Evolutionary conservation across 768 basidiomycete species (phyloP), one percentile per base, ranked within the genome.

Genomic region (Pholiota microspora): DNA sequence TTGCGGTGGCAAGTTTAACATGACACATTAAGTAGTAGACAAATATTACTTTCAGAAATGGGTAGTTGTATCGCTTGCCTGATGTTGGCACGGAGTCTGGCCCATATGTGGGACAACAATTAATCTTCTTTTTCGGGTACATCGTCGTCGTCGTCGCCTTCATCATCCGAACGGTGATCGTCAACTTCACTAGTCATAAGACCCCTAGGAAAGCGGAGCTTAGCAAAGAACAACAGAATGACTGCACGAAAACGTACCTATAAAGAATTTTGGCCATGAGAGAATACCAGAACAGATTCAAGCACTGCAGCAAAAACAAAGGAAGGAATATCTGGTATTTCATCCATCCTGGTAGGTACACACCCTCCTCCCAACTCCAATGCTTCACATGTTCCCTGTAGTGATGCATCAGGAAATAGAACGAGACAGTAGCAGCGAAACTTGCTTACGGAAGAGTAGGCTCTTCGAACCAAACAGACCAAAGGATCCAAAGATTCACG

Each of bases 201-300:
- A 4, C 84, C 84, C 44, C 90, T 92, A 49, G 29, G 18, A 49
- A 13, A 47, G 3, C 45, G 68, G n/a, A n/a, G 27, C 64, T 52
- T 23, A 59, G 36, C 25, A 38, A 34, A n/a, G 16, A 56, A 28
- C 50, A 35, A 16, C 49, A 47, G 16, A 56, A n/a, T 31, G 38
- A 23, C 25, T 13, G 5, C 23, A 4, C 18, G n/a, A 27, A 7
- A 49, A 73, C 85, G 40, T 58, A 93, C 92, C 89, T 79, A 46
- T 79, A 69, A 13, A 88, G 75, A 49, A 96, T 88, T 51, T 92
- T 84, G 67, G 81, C 70, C 68, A 98, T 94, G 24, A 94, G 76
- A 71, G 77, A 84, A 69, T 91, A 96, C 95, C 95, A 98, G 77
- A 97, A 97, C 23, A 96, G 55, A 66, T 98, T 98, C 62, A 99